Conservation (phyloP, 2,329 filamentous ascomycete genomes). For the Cladosporium oxysporum region DNA sequence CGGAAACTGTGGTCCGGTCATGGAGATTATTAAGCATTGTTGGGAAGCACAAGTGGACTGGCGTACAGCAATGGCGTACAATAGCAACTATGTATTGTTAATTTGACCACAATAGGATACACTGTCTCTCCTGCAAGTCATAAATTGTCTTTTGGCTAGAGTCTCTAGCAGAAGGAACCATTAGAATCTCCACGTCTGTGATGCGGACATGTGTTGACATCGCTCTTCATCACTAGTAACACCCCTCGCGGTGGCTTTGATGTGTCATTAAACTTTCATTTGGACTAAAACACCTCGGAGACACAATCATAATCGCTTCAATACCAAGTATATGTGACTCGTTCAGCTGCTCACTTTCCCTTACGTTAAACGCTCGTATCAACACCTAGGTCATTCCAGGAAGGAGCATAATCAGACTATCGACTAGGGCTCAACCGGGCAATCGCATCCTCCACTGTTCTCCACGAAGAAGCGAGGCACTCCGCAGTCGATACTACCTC, state of each 20-base stretch:
- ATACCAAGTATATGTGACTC: not conserved
- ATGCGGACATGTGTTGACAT: not conserved
- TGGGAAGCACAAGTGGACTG: not conserved
- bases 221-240: not conserved
- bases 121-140: not conserved
- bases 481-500: constrained; percentile 3
- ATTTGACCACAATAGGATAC: not conserved
- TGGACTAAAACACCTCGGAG: not conserved
- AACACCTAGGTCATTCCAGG: not conserved
- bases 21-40: not conserved
- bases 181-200: not conserved
- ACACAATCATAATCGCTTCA: not conserved
- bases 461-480: constrained; percentile 2
- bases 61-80: not conserved
- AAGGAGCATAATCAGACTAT: not conserved
- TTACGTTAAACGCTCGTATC: not conserved
- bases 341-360: not conserved
- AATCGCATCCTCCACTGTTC: constrained; percentile 9
- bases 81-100: not conserved
- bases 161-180: not conserved
- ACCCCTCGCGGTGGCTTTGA: not conserved
- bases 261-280: not conserved
- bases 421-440: constrained; percentile 4
- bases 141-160: not conserved
- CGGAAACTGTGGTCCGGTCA: not conserved